Evolutionary conservation across 2,329 filamentous ascomycete genomes (phyloP), one percentile per base, ranked within the genome.

Genomic region (Aureobasidium mangrovei): DNA sequence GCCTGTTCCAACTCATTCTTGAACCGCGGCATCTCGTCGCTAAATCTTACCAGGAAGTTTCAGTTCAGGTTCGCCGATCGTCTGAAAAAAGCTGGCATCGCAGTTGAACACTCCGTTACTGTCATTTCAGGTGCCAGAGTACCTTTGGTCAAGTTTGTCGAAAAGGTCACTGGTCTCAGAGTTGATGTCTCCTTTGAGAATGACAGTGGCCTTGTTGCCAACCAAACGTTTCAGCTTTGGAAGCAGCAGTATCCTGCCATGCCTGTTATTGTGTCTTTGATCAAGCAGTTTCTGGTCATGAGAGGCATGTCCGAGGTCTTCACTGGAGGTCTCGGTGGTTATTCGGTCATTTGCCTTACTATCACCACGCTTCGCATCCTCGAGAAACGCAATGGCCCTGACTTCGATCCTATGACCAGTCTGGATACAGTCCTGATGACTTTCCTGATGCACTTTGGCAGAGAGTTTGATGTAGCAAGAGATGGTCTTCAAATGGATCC

Each of bases 151-250:
- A 98, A 98, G 69, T 97, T 88, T 64, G 78, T 88, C 42, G 93
- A 98, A 65, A 77, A 73, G 53, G 64, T 78, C 52, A 96, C 91
- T 1, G 84, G 83, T 9, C 74, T 98, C 52, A 88, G 86, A 61
- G 86, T 97, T 9, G 93, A 98, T 66, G 80, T 98, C 9, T 97
- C 91, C 0, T 96, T 98, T 65, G 91, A 98, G 71, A 97, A 96
- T 65, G 71, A 84, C 35, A 88, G 86, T 40, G 93, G 93, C 8
- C 73, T 96, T 7, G 71, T 79, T 18, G 91, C 93, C 2, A 85
- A 93, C 63, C 73, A 83, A 18, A 96, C 89, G 0, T 95, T 96
- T 66, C 70, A 82, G 53, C 68, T 74, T 0, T 98, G 93, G 93
- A 91, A 87, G 69, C 62, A 74, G 10, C 74, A 84, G 52, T 95